Evolutionary conservation across 2,329 filamentous ascomycete genomes (phyloP).

Genomic region (Zasmidium cellare): DNA sequence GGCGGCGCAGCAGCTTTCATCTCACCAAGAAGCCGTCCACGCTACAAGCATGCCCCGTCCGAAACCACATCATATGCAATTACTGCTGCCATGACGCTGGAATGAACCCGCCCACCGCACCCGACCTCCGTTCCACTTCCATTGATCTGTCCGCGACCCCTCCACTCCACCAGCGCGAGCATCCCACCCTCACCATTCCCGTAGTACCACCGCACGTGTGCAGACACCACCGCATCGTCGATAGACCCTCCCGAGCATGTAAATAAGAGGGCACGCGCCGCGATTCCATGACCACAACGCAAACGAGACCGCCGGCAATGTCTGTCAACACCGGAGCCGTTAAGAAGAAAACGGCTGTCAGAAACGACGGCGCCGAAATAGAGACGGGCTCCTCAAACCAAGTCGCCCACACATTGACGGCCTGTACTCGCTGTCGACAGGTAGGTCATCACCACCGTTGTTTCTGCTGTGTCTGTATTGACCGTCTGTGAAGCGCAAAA

Average conservation of each 20-base stretch:
- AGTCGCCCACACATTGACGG: slow-evolving; percentile 76
- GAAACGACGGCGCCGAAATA: slow-evolving; percentile 18
- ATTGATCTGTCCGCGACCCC: neutral
- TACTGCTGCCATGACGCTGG: neutral
- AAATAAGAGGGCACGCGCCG: neutral
- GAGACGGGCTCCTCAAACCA: slow-evolving; percentile 50
- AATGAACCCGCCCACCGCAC: neutral
- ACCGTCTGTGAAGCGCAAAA: slow-evolving; percentile 72
- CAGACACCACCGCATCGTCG: neutral
- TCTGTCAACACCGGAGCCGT: neutral
- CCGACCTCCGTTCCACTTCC: neutral
- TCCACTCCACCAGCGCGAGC: neutral
- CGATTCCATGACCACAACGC: slow-evolving; percentile 2
- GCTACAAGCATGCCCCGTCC: neutral
- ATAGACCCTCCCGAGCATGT: slow-evolving; percentile 4
- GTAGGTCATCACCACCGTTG: slow-evolving; percentile 46
- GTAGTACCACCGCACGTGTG: slow-evolving; percentile 3
- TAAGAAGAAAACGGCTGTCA: slow-evolving; percentile 29
- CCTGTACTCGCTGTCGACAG: slow-evolving; percentile 77
- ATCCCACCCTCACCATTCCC: neutral
- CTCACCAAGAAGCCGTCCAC: neutral
- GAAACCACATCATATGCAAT: neutral
- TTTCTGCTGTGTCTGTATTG: neutral
- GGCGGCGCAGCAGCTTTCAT: neutral
- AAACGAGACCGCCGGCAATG: slow-evolving; percentile 2